Evolutionary conservation across 1,284 basidiomycete genomes (phyloP), one percentile per base, ranked within the genome.

Genomic region (Athelia psychrophila): DNA sequence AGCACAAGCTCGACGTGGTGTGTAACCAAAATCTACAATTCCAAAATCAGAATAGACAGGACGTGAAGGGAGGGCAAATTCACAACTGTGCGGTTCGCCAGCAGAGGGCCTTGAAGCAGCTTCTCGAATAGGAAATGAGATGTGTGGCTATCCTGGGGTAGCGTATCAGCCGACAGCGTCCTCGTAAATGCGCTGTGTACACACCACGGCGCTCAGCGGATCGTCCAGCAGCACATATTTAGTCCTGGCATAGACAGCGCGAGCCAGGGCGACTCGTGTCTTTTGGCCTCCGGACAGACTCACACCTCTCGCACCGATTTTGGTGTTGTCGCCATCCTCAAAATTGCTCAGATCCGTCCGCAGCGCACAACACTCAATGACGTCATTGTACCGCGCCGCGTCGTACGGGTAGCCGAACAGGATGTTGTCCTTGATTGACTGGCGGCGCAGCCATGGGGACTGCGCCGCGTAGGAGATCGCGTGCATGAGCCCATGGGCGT

Each of bases 391-490:
- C 19, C 80, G 66, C 49, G 70, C 68, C 57, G 80, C 74, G 55
- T 85, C 80, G 49, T 73, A 77, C 3, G 78, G 77, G 50, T 70
- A 73, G 3, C 81, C 82, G 56, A 84, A 86, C 12, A 84, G 60
- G 52, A 85, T 81, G 61, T 85, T 84, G 35, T 83, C 80, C 59
- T 69, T 68, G 64, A 78, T 78, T 2, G 71, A 70, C 55, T 71
- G 69, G 51, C 76, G 72, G 23, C 72, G 66, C 9, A 97, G 74
- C 93, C 92, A 97, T 0, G 94, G 86, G 1, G 84, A 80, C 67
- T 97, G 95, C 1, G 91, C 84, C 42, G 81, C 80, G 58, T 95
- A 96, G 1, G 93, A 91, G 30, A 95, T 84, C 9, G 84, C 75
- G 59, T 93, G 86, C 60, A 80, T 80, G 30, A 88, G 68, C 0